Evolutionary conservation across 2,329 filamentous ascomycete species (phyloP).

Genomic region (Mariannaea elegans): DNA sequence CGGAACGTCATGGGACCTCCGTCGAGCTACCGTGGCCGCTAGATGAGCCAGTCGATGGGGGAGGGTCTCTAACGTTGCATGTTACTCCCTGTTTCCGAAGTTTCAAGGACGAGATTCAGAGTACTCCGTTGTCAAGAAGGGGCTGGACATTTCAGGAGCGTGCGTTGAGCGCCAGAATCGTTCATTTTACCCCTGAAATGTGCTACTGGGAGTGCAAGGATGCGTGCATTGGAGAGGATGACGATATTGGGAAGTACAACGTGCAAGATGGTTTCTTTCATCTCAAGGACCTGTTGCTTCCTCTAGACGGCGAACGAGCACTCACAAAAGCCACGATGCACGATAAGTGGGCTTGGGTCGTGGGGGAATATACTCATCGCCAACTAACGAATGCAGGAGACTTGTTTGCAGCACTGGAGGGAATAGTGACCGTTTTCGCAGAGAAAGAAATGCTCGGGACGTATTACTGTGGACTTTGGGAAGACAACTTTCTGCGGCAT

Average conservation of each 20-base stretch:
- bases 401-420: not conserved
- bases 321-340: not conserved
- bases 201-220: constrained; percentile 6
- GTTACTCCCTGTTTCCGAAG: not conserved
- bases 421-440: not conserved
- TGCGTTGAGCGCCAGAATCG: constrained; percentile 6
- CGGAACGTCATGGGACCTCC: constrained; percentile 4
- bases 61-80: not conserved
- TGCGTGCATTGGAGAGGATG: constrained; percentile 1
- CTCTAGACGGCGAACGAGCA: not conserved
- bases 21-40: constrained; percentile 1
- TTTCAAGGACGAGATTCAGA: constrained; percentile 3
- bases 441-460: not conserved
- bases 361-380: not conserved
- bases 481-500: not conserved
- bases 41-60: constrained; percentile 1
- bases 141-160: constrained; percentile 11
- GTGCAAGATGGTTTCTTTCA: constrained; percentile 6
- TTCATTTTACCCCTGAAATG: constrained; percentile 2
- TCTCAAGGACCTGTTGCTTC: constrained; percentile 2
- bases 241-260: not conserved
- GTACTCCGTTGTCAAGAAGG: not conserved
- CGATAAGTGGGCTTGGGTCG: not conserved
- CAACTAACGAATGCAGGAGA: not conserved
- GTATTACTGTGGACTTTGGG: not conserved